Base-by-base conservation (phyloP, 2,329 filamentous ascomycete genomes). In the Hymenoscyphus albidus region DNA sequence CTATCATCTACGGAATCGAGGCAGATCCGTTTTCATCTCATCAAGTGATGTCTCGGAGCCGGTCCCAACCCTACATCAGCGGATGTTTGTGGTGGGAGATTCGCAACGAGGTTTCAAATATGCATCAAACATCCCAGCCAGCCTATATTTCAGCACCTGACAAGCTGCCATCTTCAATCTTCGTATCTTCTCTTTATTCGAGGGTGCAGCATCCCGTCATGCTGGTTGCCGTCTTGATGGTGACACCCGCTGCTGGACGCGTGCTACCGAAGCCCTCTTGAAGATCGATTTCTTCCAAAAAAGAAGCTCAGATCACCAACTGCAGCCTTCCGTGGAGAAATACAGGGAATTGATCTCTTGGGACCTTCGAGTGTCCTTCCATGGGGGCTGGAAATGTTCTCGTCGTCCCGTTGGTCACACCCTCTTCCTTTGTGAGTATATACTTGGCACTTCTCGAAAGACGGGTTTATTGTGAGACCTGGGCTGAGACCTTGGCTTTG, bases 131-230 rank as follows among this genome's bases (percentile, higher is more conserved):
- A 54, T 54, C 48, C 13, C 48, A 27, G 48, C 48, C 7, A 22
- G 10, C 18, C 13, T 54, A 22, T 54, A 22, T 54, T 14, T 27
- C 18, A 54, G 22, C 48, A 54, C 18, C 18, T 54, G 48, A 54
- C 48, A 22, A 54, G 48, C 22, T 54, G 48, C 12, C 18, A 54
- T n/a, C 48, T 54, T 54, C 18, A 13, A 27, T 54, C 18, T 51
- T 13, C 44, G n/a, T 12, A 22, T 48, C n/a, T 48, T 54, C 18
- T 18, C 48, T 54, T 13, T 54, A n/a, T 38, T 57, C 31, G 55
- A 57, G n/a, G 54, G 22, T 56, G 54, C 54, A 56, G 38, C 55
- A 13, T 32, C 13, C 54, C 54, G 54, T 57, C 27, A 57, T 14
- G 54, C 22, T 38, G 27, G 31, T 31, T 57, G 54, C 55, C 55